Base-by-base conservation (phyloP, 2,329 filamentous ascomycete genomes). In the Catunica adiposa region DNA sequence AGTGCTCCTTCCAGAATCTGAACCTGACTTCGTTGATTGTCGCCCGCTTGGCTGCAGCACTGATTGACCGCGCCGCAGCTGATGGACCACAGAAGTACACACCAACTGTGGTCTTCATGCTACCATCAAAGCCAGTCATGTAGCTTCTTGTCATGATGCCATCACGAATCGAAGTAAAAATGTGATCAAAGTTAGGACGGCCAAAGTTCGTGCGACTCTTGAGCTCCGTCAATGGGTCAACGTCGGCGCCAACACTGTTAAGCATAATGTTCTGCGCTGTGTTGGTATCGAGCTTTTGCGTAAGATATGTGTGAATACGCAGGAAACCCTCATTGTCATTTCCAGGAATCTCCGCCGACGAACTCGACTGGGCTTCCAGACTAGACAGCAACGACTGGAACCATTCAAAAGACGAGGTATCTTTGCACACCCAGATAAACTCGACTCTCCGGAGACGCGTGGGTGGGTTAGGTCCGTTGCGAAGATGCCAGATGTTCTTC, bases 1-100 rank as follows among this genome's bases (percentile, higher is more conserved):
- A 83, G 66, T 98, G 90, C 71, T 98, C 92, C 73, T 98, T 98
- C 92, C 92, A 98, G 75, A 98, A 98, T 64, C 87, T 86, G 73
- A 97, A 98, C 64, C 83, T 80, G 55, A 98, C 88, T 62, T 94
- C 86, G 60, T 78, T 79, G 34, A 78, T 81, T 9, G 81, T 86
- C 14, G 84, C 84, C 55, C 73, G 68, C 64, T 84, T 85, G 61
- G 87, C 85, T n/a, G 92, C 89, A 65, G 80, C 79, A 69, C 86
- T 84, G 66, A 98, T 96, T 64, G 87, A 80, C 61, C 89, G 79
- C 4, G 90, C 90, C 70, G 59, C 59, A 17, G 58, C 54, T 17
- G 59, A 57, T 11, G 60, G 59, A 23, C 59, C 59, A 17, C 60
- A 60, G 31, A 60, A 61, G 56, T 61, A 60, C 11, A 61, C 59